Base-by-base conservation (phyloP, 805 yeast species). In the Tetrapisispora nanseiensis region DNA sequence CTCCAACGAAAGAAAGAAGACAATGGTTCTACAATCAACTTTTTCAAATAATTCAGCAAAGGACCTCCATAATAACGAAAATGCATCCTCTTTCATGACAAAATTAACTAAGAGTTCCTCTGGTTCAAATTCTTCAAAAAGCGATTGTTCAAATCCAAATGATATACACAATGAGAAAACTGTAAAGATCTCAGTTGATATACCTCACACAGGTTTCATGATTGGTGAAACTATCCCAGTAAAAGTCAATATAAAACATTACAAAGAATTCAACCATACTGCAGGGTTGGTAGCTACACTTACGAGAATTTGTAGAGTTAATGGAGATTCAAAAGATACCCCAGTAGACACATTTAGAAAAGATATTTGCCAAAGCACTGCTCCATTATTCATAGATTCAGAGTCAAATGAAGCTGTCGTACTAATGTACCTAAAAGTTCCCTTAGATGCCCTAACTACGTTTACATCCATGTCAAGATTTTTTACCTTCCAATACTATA, bases 391-490 rank as follows among this genome's bases (percentile, higher is more conserved):
- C 48, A 76, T 86, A n/a, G 89, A 86, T 56, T 86, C 89, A 1
- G 65, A 55, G 12, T 71, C 82, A 1, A 65, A 77, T 31, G 62
- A 69, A 15, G 70, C 79, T 32, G 79, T 75, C 27, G 68, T 81
- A 9, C 75, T 74, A 26, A 76, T 89, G 0, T 72, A 75, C 32
- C 61, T 87, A 18, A 69, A 79, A 47, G 79, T 87, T 0, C 96
- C 97, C 0, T 75, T 82, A 0, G 95, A 87, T 51, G 79, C 84
- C 0, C 86, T 87, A 56, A 94, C 95, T 1, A 84, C 95, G 0
- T 83, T 86, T 12, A 70, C 75, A 15, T 82, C 83, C 1, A 75
- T 84, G 40, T 50, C 50, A 36, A 51, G 49, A 18, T 63, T 80
- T 37, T 86, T 86, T 8, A 72, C 86, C 3, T 87, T 87, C 60